phyloP scores from a whole-genome alignment of 2,329 filamentous ascomycete genomes.

The Aspergillus alliaceus region DNA sequence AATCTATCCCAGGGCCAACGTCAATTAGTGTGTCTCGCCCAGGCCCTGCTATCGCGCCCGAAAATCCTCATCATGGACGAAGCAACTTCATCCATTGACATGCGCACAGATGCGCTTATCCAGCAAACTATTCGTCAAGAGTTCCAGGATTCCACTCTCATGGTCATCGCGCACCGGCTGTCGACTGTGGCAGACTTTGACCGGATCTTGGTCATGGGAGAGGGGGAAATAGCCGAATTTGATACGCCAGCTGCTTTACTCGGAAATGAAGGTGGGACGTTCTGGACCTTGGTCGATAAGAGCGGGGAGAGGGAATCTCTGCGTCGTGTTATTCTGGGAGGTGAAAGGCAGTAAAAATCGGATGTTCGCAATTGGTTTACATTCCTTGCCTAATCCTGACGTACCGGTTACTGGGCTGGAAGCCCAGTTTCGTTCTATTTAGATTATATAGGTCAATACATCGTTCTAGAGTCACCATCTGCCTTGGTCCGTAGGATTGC shows the following conservation, averaged over 20 bases:
- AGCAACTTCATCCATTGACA: conserved; percentile 74
- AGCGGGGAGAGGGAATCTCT: conserved; percentile 22
- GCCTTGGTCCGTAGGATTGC: too few relatives aligned
- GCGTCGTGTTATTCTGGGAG: neutral
- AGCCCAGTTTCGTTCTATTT: neutral
- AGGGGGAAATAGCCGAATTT: conserved; percentile 68
- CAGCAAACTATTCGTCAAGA: conserved; percentile 71
- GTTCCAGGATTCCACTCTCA: conserved; percentile 63
- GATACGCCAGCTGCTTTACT: conserved; percentile 64
- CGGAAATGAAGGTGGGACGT: conserved; percentile 52
- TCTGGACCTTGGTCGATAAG: conserved; percentile 55
- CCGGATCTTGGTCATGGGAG: conserved; percentile 67
- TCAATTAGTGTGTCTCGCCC: conserved; percentile 72
- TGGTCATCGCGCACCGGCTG: conserved; percentile 73
- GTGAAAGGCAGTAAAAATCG: neutral
- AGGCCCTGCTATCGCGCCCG: conserved; percentile 69
- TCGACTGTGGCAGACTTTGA: conserved; percentile 77
- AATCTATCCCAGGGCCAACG: conserved; percentile 76
- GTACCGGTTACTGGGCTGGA: neutral
- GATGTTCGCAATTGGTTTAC: neutral
- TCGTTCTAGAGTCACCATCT: too few relatives aligned
- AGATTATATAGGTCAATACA: too few relatives aligned
- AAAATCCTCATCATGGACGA: conserved; percentile 79
- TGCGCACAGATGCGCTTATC: conserved; percentile 71
- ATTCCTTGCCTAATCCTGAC: too few relatives aligned